Base-by-base conservation (phyloP, 139 green algal genomes). In the Chlorella sp. region DNA sequence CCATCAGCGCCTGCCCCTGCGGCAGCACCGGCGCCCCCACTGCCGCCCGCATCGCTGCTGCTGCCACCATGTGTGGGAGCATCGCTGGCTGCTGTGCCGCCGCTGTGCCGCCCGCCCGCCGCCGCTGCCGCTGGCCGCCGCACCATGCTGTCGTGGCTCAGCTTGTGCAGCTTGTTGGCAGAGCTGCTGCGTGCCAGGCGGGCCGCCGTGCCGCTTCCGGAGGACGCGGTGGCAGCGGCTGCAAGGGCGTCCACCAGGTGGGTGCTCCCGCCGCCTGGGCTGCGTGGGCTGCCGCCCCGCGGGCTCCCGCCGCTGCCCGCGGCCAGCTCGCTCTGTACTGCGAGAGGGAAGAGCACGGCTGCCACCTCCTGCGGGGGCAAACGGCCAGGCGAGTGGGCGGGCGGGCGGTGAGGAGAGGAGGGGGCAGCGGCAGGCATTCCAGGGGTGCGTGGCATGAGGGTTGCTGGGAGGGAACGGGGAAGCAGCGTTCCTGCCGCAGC, bases 291-390 rank as follows among this genome's bases (percentile, higher is more conserved):
- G 83, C 61, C 39, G 61, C 48, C 48, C 48, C 21, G 64, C 64
- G 64, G 64, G 64, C 64, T 71, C 11, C 64, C 64, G 64, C 82
- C 82, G 64, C 64, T 71, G 64, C 64, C 64, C 11, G 57, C 82
- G 7, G 28, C 64, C 15, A 48, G 66, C 3, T 89, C 82, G 15
- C 18, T 37, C 14, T 82, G 69, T 16, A 34, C 32, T 69, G 81
- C 1, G 60, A n/a, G 40, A 16, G 73, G 89, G 81, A 92, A 92
- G n/a, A 92, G 75, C 16, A 92, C 42, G 24, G 73, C 84, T 15
- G 84, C 89, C 66, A 88, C 53, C 22, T 91, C 88, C 85, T 88
- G 83, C 37, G 26, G 32, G 9, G n/a, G n/a, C n/a, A n/a, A n/a
- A n/a, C n/a, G n/a, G n/a, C n/a, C 18, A 28, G 26, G 18, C 7